These are phyloP conservation scores for Pulicaria dysenterica DNA, from an alignment of 129 eudicot genomes.

Conservation along the genomic window DNA sequence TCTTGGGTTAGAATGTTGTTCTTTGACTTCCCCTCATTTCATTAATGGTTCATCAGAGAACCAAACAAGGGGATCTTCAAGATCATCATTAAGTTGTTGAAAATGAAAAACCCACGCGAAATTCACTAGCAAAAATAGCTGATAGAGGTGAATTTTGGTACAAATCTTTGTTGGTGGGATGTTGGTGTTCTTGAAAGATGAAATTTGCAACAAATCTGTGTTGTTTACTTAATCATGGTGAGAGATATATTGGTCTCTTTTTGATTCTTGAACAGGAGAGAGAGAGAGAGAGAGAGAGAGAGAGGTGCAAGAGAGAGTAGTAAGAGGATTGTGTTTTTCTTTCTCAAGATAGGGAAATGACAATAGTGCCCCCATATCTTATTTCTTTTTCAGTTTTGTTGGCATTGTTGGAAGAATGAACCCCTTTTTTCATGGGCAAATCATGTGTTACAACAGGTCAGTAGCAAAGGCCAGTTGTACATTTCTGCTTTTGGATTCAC, in stretches of 20 bases:
- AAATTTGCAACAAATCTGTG: slow-evolving; percentile 35
- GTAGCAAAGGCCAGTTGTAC: slow-evolving; percentile 41
- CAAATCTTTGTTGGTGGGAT: slow-evolving; percentile 31
- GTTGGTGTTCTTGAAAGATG: slow-evolving; percentile 40
- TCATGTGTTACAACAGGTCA: slow-evolving; percentile 45
- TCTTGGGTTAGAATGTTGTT: slow-evolving; percentile 24
- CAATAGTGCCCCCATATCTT: slow-evolving; percentile 14
- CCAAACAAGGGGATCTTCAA: slow-evolving; percentile 32
- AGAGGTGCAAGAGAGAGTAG: slow-evolving; percentile 13
- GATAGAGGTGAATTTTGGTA: slow-evolving; percentile 4
- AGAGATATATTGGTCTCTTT: slow-evolving; percentile 37
- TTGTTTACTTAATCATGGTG: slow-evolving; percentile 51
- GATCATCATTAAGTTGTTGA: slow-evolving; percentile 18
- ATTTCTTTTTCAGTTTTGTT: slow-evolving; percentile 37
- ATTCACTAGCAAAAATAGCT: slow-evolving; percentile 17
- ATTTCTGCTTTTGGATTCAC: slow-evolving; percentile 47
- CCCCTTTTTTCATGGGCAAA: slow-evolving; percentile 39
- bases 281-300: slow-evolving; percentile 14
- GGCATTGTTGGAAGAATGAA: slow-evolving; percentile 32
- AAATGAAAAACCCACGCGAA: slow-evolving; percentile 12
- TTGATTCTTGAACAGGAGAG: slow-evolving; percentile 34
- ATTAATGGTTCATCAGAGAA: slow-evolving; percentile 33
- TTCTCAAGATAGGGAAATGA: slow-evolving; percentile 31
- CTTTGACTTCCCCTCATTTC: slow-evolving; percentile 53
- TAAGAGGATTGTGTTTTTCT: slow-evolving; percentile 31